Base-by-base conservation (phyloP, 768 basidiomycete species). In the Nidularia sp. region DNA sequence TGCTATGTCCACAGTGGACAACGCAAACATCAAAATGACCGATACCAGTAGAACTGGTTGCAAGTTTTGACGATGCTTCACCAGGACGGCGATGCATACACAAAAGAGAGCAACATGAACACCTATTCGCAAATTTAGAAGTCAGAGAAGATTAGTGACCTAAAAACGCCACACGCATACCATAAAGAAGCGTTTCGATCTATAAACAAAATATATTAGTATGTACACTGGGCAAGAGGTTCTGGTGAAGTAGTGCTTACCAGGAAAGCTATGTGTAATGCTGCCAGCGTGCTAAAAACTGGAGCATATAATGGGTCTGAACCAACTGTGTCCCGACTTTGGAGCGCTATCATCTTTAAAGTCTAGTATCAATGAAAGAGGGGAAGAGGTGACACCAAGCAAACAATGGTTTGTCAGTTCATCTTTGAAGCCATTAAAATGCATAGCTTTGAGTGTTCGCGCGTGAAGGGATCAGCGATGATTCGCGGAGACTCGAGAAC, bases 1-100 rank as follows among this genome's bases (percentile, higher is more conserved):
- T 1, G 52, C 57, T 34, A 58, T 54, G 44, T 58, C 57, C 15
- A 50, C 53, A 1, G 57, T 56, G 7, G 57, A 53, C n/a, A 58
- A 34, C 22, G 34, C 46, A 25, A 58, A 53, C 52, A 58, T 51
- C 18, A 41, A 43, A 12, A 48, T 34, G 0, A 54, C 45, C 6
- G 55, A 50, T 34, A 18, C 41, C 15, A 58, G 34, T 6, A 55
- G 45, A 35, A 56, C 45, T 39, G 35, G 49, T 12, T 53, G 47
- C 44, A 22, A 13, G n/a, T 47, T 45, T 8, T 43, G 43, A 22
- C 53, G 22, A 41, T 49, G 32, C 29, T 7, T n/a, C n/a, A 44
- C 31, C 7, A 53, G 46, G 34, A 60, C 33, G 36, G 47, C 39
- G 34, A 53, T 45, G 22, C 47, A 49, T 22, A 56, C 49, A 5